Conservation (phyloP, 805 yeast genomes). For the Saturnispora mendoncae region DNA sequence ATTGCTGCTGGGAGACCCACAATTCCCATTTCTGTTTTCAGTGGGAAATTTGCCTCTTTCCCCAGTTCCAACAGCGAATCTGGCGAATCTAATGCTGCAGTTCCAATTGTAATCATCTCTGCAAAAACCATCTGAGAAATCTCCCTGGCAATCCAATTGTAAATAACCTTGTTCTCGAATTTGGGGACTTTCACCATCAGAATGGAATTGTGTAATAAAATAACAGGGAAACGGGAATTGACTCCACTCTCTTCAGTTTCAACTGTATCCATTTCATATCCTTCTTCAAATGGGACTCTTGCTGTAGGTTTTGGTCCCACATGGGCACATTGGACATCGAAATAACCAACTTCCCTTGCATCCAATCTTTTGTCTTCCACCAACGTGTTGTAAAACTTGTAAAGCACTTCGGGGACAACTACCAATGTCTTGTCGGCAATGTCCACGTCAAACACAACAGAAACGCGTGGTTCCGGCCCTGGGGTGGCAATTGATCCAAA, state of each 20-base stretch:
- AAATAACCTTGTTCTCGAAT: constrained; percentile 19
- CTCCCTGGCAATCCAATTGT: constrained; percentile 19
- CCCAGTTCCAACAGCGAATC: neutral
- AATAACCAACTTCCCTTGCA: neutral
- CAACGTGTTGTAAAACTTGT: constrained; percentile 32
- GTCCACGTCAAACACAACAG: neutral
- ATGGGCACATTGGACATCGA: neutral
- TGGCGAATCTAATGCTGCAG: constrained; percentile 1
- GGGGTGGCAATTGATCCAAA: neutral
- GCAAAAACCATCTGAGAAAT: neutral
- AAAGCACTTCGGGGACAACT: constrained; percentile 32
- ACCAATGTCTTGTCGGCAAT: neutral
- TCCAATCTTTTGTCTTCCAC: neutral
- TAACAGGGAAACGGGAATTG: neutral
- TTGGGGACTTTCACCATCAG: constrained; percentile 19
- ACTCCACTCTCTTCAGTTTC: neutral
- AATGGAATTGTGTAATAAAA: constrained; percentile 7
- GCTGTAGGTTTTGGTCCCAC: neutral
- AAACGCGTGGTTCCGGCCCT: neutral
- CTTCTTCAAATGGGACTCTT: neutral
- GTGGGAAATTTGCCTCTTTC: no score
- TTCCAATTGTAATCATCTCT: neutral
- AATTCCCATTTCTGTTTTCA: constrained; percentile 1
- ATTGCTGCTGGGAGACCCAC: constrained; percentile 1
- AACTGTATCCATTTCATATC: neutral